phyloP scores from a whole-genome alignment of 1,284 basidiomycete genomes.

The Papiliotrema terrestris region DNA sequence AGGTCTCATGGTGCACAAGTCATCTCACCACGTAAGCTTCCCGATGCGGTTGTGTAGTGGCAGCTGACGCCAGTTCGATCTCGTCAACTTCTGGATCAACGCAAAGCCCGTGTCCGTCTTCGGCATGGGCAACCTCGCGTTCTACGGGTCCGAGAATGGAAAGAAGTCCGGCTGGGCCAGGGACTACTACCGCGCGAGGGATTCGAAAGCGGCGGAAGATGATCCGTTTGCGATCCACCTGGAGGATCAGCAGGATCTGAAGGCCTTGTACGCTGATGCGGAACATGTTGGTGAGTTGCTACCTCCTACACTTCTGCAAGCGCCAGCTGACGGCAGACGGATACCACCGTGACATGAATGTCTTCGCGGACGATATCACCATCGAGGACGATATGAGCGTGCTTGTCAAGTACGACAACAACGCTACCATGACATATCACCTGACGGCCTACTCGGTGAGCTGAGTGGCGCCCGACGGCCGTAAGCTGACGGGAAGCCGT shows the following conservation, averaged over 20 bases:
- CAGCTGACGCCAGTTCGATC: constrained; percentile 30
- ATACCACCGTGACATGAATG: constrained; percentile 49
- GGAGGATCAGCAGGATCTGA: constrained; percentile 53
- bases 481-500: constrained; percentile 27
- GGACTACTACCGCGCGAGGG: constrained; percentile 52
- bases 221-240: constrained; percentile 58
- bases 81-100: constrained; percentile 59
- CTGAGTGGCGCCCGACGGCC: background rate
- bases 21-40: constrained; percentile 52
- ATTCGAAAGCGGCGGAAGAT: constrained; percentile 50
- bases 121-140: constrained; percentile 54
- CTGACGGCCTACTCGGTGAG: constrained; percentile 46
- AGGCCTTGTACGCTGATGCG: constrained; percentile 52
- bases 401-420: constrained; percentile 55
- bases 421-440: constrained; percentile 58
- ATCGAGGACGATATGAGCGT: constrained; percentile 60
- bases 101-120: constrained; percentile 55
- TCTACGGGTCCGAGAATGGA: constrained; percentile 56
- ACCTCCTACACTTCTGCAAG: background rate
- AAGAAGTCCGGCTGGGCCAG: constrained; percentile 55
- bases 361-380: constrained; percentile 55
- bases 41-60: background rate
- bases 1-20: constrained; percentile 56
- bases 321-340: constrained; percentile 23
- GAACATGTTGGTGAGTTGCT: constrained; percentile 53